Base-by-base conservation (phyloP, 495 filamentous ascomycete species). In the Polyplosphaeria fusca region DNA sequence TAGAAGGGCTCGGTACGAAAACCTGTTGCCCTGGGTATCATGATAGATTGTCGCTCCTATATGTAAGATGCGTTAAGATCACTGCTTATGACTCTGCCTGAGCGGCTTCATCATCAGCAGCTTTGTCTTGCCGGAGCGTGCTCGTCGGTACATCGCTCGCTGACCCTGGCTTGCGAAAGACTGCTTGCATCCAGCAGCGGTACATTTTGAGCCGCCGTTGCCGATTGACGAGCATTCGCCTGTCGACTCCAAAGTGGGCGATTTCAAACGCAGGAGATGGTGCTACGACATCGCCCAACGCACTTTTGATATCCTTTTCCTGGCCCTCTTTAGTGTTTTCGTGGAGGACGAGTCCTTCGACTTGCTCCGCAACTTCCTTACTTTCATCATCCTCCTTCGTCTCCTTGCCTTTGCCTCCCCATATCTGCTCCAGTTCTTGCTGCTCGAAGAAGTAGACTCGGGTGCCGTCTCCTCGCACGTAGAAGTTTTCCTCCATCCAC, bases 391-490 rank as follows among this genome's bases (percentile, higher is more conserved):
- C 45, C 12, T 46, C 61, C 62, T 37, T 53, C 50, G 22, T 5
- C 37, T 59, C 38, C 32, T 56, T 41, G 45, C 28, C 13, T n/a
- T 54, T 46, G 0, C 73, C 79, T n/a, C 77, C 73, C 87, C 92
- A 98, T 51, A 96, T 91, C 30, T 81, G 66, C 28, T 78, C 76
- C 58, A 98, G 72, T 70, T 98, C 85, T 22, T 90, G 84, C 69
- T 83, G 77, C 27, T 95, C 90, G 65, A 98, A 97, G 71, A 98
- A 98, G 70, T 96, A 98, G 5, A 98, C 93, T 20, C 93, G 83
- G 5, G 93, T 98, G 3, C 93, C 93, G 67, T 98, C 93, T 3
- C 93, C 93, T 12, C 93, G 77, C 28, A 96, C 85, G 71, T 98
- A 98, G 61, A 97, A 98, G 67, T 96, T 97, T 75, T 96, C 93